Evolutionary conservation across 306 rosid species (phyloP), one percentile per base, ranked within the genome.

Genomic region (Cucumis melo): DNA sequence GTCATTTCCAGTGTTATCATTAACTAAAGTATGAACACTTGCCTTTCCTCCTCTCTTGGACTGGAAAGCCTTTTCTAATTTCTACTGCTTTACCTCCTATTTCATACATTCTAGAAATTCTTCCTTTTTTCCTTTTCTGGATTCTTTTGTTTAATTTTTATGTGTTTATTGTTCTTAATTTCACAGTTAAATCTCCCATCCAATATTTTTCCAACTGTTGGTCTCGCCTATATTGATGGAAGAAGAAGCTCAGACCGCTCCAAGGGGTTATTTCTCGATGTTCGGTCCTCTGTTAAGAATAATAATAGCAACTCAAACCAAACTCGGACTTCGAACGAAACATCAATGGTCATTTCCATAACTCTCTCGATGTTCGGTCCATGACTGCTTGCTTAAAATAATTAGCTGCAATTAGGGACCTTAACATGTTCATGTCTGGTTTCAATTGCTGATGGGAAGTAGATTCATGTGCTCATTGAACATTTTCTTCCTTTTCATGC

Each of bases 111-210:
- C 21, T 75, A 79, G 8, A 81, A 41, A 39, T 76, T 75, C n/a
- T 71, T 67, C 17, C 64, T 57, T 38, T 24, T 46, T 19, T 10
- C 23, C 23, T 62, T 58, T 81, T 60, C 2, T 14, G 51, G 74
- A 77, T 77, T 21, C 29, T 19, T 1, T 32, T 74, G 0, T 34
- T 36, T 56, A n/a, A 11, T 73, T 20, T 10, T 68, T 39, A 6
- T 72, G 42, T 53, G n/a, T 74, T 11, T 32, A 32, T 46, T 50
- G 32, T 44, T 76, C 10, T 29, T 77, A 48, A 63, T 81, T 76
- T 87, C 78, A 80, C 93, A 94, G 99, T 77, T 94, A 80, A 92
- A 89, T 61, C 27, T 94, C 66, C 85, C 96, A 46, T 79, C 97
- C 71, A 80, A 78, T 79, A 76, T 94, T 80, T 83, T 85, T 84